phyloP scores from a whole-genome alignment of 208 protist species.

The Leishmania turanica region DNA sequence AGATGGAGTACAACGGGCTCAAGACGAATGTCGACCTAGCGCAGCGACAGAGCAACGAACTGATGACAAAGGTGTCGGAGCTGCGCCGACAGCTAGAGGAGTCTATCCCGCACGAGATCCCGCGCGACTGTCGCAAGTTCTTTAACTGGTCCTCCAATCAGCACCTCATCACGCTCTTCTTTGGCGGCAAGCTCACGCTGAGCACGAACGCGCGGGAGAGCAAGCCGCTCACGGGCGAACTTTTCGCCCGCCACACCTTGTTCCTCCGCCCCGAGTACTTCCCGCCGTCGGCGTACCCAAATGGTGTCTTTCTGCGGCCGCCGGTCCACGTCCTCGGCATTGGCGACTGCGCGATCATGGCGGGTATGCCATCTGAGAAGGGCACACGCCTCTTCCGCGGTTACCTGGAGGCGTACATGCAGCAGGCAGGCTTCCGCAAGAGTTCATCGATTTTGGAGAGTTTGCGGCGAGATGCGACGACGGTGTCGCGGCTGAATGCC shows the following conservation, averaged over 20 bases:
- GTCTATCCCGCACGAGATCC: conserved; percentile 82
- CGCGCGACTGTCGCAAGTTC: conserved; percentile 83
- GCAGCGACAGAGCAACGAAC: conserved; percentile 73
- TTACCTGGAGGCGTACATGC: conserved; percentile 88
- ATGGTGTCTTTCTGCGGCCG: conserved; percentile 88
- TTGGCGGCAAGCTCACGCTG: conserved; percentile 89
- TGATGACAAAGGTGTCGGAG: conserved; percentile 71
- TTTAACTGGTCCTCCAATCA: conserved; percentile 94
- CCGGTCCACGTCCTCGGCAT: conserved; percentile 81
- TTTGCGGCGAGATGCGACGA: conserved; percentile 62
- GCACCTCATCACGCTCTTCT: conserved; percentile 89
- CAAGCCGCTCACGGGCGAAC: conserved; percentile 74
- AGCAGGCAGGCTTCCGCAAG: conserved; percentile 83
- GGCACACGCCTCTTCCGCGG: conserved; percentile 86
- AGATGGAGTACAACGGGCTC: conserved; percentile 95
- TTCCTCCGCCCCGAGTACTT: conserved; percentile 50
- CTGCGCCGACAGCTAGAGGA: conserved; percentile 68
- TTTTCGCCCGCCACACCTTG: conserved; percentile 83
- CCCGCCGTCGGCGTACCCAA: conserved; percentile 57
- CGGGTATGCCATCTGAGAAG: conserved; percentile 71
- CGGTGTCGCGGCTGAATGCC: conserved; percentile 57
- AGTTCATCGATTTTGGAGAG: conserved; percentile 83
- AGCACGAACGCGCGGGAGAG: conserved; percentile 87
- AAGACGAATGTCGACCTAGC: conserved; percentile 91
- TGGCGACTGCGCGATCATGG: conserved; percentile 85